phyloP scores from a whole-genome alignment of 805 yeast genomes.

The Suhomyces tanzawaensis region DNA sequence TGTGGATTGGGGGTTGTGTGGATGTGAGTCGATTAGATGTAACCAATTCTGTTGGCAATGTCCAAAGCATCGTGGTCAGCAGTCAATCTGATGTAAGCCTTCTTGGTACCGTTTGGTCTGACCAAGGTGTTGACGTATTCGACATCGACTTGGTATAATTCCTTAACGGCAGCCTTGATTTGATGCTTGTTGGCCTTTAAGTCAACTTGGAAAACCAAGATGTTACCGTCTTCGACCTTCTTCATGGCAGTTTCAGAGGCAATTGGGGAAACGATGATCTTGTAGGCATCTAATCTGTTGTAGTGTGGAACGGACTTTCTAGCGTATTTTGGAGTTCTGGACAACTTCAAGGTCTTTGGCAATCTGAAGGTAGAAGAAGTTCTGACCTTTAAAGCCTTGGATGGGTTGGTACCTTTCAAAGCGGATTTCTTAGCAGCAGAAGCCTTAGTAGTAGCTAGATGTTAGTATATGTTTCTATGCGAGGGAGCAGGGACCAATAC shows the following conservation, averaged over 20 bases:
- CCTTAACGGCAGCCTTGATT: constrained; percentile 97
- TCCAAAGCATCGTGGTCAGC: constrained; percentile 99
- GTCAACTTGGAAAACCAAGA: constrained; percentile 97
- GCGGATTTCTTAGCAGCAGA: constrained; percentile 98
- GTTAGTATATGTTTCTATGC: constrained; percentile 27
- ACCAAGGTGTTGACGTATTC: constrained; percentile 92
- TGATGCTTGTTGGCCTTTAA: constrained; percentile 97
- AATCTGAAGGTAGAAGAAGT: constrained; percentile 92
- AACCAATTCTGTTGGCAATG: constrained; percentile 99
- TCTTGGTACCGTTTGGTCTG: constrained; percentile 99
- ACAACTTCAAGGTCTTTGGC: constrained; percentile 94
- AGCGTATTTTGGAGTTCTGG: constrained; percentile 94
- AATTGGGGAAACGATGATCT: constrained; percentile 89
- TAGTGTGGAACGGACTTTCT: constrained; percentile 95
- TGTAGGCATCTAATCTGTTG: constrained; percentile 95
- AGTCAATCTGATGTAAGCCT: constrained; percentile 98
- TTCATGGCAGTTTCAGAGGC: constrained; percentile 98
- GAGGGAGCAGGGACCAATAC: too few species aligned
- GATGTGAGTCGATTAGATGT: constrained; percentile 60
- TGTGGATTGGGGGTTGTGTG: constrained; percentile 6
- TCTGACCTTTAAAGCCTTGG: constrained; percentile 91
- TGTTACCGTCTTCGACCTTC: constrained; percentile 99
- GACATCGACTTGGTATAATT: constrained; percentile 95
- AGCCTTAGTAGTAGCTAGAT: constrained; percentile 68
- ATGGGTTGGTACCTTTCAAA: constrained; percentile 92